A percentile compares a stretch with the other conserved stretches of the same genome.
These are phyloP conservation scores for Ustilago esculenta DNA, from an alignment of 1,284 basidiomycete species.

Conservation along the genomic window DNA sequence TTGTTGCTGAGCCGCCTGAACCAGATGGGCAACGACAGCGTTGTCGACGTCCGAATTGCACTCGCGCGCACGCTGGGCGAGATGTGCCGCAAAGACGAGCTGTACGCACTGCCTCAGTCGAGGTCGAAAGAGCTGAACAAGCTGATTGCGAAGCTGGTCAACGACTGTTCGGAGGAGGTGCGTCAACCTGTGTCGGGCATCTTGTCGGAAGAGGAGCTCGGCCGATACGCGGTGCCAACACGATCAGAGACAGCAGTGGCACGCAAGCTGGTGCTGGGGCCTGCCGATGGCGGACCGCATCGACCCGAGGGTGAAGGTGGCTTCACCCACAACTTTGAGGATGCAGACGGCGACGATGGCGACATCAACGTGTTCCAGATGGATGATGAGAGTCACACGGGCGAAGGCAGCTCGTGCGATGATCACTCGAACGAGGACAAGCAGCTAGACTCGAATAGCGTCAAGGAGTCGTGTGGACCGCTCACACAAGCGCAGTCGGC, in stretches of 20 bases:
- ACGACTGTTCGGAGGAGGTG: constrained; percentile 58
- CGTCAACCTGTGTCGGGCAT: constrained; percentile 40
- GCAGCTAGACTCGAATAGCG: constrained; percentile 1
- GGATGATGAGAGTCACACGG: constrained; percentile 31
- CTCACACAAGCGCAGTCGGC: constrained; percentile 23
- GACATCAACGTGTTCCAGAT: constrained; percentile 37
- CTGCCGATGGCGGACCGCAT: constrained; percentile 55
- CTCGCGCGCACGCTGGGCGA: constrained; percentile 77
- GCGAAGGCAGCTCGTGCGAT: constrained; percentile 5
- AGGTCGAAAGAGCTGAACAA: constrained; percentile 41
- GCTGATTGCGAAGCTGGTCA: constrained; percentile 50
- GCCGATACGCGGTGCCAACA: not conserved
- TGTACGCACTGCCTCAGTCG: constrained; percentile 60
- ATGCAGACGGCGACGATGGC: constrained; percentile 25
- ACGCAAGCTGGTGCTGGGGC: constrained; percentile 57
- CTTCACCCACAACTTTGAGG: constrained; percentile 29
- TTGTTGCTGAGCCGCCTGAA: constrained; percentile 74
- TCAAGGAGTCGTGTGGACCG: constrained; percentile 1
- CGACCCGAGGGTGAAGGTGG: constrained; percentile 35
- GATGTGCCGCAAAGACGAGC: constrained; percentile 67
- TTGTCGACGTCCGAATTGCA: constrained; percentile 87
- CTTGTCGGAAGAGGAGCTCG: constrained; percentile 33
- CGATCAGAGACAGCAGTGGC: constrained; percentile 4
- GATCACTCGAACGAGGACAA: constrained; percentile 1
- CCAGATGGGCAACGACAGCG: constrained; percentile 75